Base-by-base conservation (phyloP, 176 grass and related monocot species). In the Oryza coarctata region DNA sequence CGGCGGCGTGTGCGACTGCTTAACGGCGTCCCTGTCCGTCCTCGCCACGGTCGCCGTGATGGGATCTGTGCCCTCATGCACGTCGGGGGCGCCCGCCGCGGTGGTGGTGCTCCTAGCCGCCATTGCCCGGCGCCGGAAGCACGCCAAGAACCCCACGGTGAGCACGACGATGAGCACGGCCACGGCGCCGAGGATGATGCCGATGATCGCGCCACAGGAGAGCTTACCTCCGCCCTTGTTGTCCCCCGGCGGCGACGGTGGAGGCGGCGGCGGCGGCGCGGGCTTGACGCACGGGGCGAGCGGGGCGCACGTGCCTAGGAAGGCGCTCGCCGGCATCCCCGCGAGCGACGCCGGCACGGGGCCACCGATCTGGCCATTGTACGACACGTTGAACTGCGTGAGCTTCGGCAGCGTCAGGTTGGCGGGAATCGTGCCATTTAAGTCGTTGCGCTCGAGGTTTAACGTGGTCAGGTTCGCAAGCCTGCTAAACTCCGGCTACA, bases 371-470 rank as follows among this genome's bases (percentile, higher is more conserved):
- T 33, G 17, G 20, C 26, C 14, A 31, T 97, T 97, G 81, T 81
- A 91, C 1, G 94, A 97, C 13, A 97, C 89, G 79, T 97, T 92
- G 82, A 97, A 90, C 18, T 15, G 57, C 15, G 11, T 1, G 1
- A 98, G 68, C 3, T 13, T 52, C 4, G 77, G 65, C 0, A 97
- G 43, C 62, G 64, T 36, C 0, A 87, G 38, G 6, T 66, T 78
- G 4, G 44, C 69, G 0, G 95, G 92, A 6, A 98, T 81, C 26
- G 7, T 26, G 57, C 95, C 90, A 9, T 12, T 44, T 7, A 98
- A 26, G 27, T n/a, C 28, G 60, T 94, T 94, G 12, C 15, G 11
- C 27, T 93, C 84, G 15, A 98, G 85, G n/a, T 86, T 39, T 3
- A 98, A 60, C 76, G 58, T 78, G 68, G 58, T 67, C 0, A 98